phyloP scores from a whole-genome alignment of 257 asterid genomes.

The Handroanthus guayacan region DNA sequence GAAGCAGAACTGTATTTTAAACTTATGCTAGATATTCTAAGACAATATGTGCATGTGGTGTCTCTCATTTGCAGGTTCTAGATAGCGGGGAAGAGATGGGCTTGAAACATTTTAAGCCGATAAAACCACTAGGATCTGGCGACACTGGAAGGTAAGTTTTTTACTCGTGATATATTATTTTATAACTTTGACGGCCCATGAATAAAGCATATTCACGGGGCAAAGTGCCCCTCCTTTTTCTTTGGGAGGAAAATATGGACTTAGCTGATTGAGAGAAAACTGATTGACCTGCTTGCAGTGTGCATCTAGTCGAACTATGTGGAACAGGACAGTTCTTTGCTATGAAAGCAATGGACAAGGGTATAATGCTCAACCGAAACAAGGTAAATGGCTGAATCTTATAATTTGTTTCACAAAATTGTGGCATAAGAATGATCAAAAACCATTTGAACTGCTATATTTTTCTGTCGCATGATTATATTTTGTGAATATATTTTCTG shows the following conservation, averaged over 20 bases:
- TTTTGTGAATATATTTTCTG: background rate
- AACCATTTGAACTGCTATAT: conserved; percentile 17
- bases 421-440: conserved; percentile 14
- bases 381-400: conserved; percentile 59
- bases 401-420: conserved; percentile 5
- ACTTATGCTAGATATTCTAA: background rate
- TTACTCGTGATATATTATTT: background rate
- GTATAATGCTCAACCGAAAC: conserved; percentile 88
- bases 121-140: conserved; percentile 97
- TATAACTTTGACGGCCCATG: background rate
- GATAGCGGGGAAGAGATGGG: conserved; percentile 80
- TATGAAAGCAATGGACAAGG: conserved; percentile 99
- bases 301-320: conserved; percentile 88
- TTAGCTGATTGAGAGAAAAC: conserved; percentile 22
- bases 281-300: conserved; percentile 59
- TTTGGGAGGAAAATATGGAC: background rate
- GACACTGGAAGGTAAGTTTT: conserved; percentile 90
- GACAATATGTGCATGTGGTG: conserved; percentile 19
- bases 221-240: background rate
- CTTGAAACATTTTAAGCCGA: conserved; percentile 89
- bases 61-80: conserved; percentile 56
- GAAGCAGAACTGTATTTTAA: background rate
- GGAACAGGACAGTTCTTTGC: conserved; percentile 86
- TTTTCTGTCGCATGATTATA: background rate
- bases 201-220: too few species aligned